Percentiles rank a stretch among this genome's conserved stretches.
Evolutionary conservation across 768 basidiomycete species (phyloP).

Genomic region (Mycena sanguinolenta): DNA sequence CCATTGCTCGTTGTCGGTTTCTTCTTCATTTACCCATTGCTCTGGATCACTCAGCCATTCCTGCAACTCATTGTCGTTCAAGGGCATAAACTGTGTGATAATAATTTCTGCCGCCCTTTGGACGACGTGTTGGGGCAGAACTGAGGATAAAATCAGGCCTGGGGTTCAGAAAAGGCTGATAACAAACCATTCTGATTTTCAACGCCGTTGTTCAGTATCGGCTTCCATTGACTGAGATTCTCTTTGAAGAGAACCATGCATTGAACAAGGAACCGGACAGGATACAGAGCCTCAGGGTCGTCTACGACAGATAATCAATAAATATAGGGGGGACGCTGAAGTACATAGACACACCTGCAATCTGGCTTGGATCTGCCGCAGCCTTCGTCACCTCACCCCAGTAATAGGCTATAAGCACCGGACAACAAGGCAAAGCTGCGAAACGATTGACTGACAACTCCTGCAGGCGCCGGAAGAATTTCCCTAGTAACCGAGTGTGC

Average conservation of each 20-base stretch:
- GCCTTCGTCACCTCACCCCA: constrained; percentile 86
- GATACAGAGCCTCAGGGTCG: constrained; percentile 72
- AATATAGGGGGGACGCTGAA: neutral
- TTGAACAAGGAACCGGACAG: constrained; percentile 85
- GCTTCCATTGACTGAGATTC: constrained; percentile 83
- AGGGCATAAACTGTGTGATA: constrained; percentile 86
- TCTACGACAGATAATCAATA: constrained; percentile 57
- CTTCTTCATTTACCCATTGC: constrained; percentile 93
- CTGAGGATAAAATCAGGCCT: constrained; percentile 49
- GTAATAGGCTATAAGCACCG: constrained; percentile 80
- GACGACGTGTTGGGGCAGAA: constrained; percentile 77
- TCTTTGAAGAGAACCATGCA: constrained; percentile 91
- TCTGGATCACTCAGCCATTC: constrained; percentile 92
- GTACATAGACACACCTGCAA: constrained; percentile 67
- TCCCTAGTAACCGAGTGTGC: constrained; percentile 81
- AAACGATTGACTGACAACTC: constrained; percentile 72
- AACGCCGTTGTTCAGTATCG: constrained; percentile 69
- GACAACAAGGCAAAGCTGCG: constrained; percentile 71
- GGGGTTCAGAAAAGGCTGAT: constrained; percentile 2
- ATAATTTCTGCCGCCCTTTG: constrained; percentile 81
- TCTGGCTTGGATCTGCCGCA: constrained; percentile 65
- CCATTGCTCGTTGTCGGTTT: constrained; percentile 93
- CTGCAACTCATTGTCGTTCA: constrained; percentile 85
- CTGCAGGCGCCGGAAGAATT: constrained; percentile 83
- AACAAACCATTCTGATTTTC: constrained; percentile 70